Evolutionary conservation across 306 rosid genomes (phyloP).

Genomic region (Lablab purpureus): DNA sequence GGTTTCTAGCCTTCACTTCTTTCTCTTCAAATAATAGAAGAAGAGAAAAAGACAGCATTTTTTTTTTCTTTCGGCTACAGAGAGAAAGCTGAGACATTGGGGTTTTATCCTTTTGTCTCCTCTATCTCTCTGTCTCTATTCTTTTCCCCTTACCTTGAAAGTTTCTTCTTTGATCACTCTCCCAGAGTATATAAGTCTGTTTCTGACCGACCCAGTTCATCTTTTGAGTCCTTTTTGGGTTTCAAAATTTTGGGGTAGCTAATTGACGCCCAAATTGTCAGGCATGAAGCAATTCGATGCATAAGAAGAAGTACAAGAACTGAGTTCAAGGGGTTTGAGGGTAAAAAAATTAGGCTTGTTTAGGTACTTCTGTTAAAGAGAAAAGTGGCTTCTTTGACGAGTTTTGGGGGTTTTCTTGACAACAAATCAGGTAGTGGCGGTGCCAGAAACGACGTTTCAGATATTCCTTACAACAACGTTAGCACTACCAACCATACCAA

Average conservation of each 20-base stretch:
- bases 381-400: constrained; percentile 71
- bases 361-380: neutral
- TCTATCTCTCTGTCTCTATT: constrained; percentile 56
- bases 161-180: constrained; percentile 26
- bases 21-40: constrained; percentile 52
- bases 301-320: neutral
- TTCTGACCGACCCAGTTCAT: constrained; percentile 41
- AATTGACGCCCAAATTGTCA: constrained; percentile 9
- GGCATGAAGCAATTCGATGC: constrained; percentile 25
- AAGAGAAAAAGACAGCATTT: constrained; percentile 32
- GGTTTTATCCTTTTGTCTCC: constrained; percentile 65
- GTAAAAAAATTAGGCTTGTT: neutral
- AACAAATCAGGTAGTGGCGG: constrained; percentile 72
- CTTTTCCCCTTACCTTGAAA: constrained; percentile 12
- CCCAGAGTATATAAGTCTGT: constrained; percentile 15
- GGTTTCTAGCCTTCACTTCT: constrained; percentile 60
- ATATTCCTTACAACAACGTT: constrained; percentile 63
- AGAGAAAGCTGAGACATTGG: constrained; percentile 69
- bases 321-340: neutral
- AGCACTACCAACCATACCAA: constrained; percentile 10
- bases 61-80: constrained; percentile 24
- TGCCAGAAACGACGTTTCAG: constrained; percentile 69
- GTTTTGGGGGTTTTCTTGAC: constrained; percentile 91
- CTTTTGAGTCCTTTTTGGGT: neutral
- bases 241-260: constrained; percentile 26